Evolutionary conservation across 2,329 filamentous ascomycete genomes (phyloP), one percentile per base, ranked within the genome.

Genomic region (Cytospora schulzeri): DNA sequence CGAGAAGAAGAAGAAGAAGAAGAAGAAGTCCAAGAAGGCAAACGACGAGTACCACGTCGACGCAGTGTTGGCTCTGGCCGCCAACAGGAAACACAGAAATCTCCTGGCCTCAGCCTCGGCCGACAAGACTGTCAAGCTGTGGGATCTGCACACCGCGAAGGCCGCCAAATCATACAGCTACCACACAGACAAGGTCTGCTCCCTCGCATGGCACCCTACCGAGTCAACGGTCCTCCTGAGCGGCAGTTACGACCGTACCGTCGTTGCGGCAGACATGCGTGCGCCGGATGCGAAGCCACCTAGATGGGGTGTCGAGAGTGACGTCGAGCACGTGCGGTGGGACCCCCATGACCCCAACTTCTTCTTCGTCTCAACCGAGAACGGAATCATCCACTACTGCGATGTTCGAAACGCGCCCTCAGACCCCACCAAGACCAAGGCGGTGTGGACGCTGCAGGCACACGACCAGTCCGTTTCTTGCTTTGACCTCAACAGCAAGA

Each of bases 101-200:
- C 85, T 99, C 64, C 86, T 99, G 54, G 95, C 95, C 15, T 98
- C 94, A 0, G 92, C 91, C 2, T 99, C 95, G 1, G 95, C 95
- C 24, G 95, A 99, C 80, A 93, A 93, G 80, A 99, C 95, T 3
- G 89, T 98, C 73, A 99, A 99, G 82, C 85, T 99, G 24, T 99
- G 95, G 95, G 95, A 99, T 76, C 82, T 99, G 68, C 91, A 93
- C 80, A 97, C 92, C 3, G 86, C 91, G 67, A 93, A 89, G 77
- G 97, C 93, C 77, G 95, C 95, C 72, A 95, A 97, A 80, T 97
- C 93, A 53, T 99, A 99, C 83, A 85, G 87, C 19, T 92, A 96
- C 79, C 95, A 99, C 80, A 96, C 92, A 41, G 95, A 97, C 83
- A 99, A 99, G 81, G 93, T 98, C 69, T 99, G 93, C 84, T 92